phyloP scores from a whole-genome alignment of 2,329 filamentous ascomycete genomes.

The Penicillium sclerotiorum region DNA sequence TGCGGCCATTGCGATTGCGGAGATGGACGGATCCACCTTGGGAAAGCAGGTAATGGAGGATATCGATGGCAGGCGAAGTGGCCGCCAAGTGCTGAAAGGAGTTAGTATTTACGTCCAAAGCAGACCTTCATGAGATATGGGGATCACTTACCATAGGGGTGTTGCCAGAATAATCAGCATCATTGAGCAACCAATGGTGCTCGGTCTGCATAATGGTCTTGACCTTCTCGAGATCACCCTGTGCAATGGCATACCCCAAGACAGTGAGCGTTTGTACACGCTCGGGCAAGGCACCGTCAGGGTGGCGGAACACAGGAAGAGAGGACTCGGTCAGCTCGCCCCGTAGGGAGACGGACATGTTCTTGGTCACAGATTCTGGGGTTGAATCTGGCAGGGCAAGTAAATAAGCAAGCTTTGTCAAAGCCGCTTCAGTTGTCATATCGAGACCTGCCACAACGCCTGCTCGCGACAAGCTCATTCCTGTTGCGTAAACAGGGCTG shows the following conservation, averaged over 20 bases:
- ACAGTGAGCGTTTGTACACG: conserved; percentile 70
- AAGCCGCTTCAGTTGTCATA: conserved; percentile 84
- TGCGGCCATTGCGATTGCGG: conserved; percentile 60
- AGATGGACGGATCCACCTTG: conserved; percentile 63
- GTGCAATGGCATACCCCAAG: conserved; percentile 77
- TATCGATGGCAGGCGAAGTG: conserved; percentile 56
- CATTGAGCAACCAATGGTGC: conserved; percentile 69
- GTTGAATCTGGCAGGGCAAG: conserved; percentile 69
- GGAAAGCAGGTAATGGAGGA: conserved; percentile 58
- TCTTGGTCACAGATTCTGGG: conserved; percentile 65
- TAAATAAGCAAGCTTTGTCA: conserved; percentile 88
- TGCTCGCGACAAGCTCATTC: conserved; percentile 74
- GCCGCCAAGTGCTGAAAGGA: conserved; percentile 56
- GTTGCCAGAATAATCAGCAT: conserved; percentile 79
- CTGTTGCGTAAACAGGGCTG: conserved; percentile 75
- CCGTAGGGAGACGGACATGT: conserved; percentile 74
- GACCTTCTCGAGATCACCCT: conserved; percentile 68
- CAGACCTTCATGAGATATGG: not conserved
- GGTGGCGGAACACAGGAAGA: conserved; percentile 75
- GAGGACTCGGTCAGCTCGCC: conserved; percentile 83
- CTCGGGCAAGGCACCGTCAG: conserved; percentile 59
- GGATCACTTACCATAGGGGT: conserved; percentile 54
- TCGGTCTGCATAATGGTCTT: conserved; percentile 69
- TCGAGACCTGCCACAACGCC: conserved; percentile 90
- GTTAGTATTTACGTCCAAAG: not conserved